Base-by-base conservation (phyloP, 169 alveolate species). In the Fabrea salina region DNA sequence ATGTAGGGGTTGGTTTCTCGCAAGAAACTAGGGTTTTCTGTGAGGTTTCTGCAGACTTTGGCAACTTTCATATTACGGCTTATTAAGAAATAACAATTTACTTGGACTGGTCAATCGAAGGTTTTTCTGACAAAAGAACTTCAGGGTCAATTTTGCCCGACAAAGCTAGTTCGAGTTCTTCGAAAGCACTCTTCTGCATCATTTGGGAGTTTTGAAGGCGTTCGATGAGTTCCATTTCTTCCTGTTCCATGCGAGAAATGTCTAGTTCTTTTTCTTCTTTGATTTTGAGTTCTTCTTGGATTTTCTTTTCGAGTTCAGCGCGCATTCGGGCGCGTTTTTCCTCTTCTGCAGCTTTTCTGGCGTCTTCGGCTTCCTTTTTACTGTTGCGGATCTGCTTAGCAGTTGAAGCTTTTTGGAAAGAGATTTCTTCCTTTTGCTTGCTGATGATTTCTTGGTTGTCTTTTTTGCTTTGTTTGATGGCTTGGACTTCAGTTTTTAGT, bases 141-240 rank as follows among this genome's bases (percentile, higher is more conserved):
- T 44, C 53, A 11, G 11, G 53, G 11, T 16, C 53, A 44, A 44
- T 11, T 11, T 33, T 66, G 37, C 76, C 76, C 3, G 51, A n/a
- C 4, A 70, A 30, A 4, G 79, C 79, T 6, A 16, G 19, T 47
- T 70, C 79, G 11, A 70, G n/a, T 2, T 70, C 68, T 8, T 70
- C 79, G 49, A 47, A 70, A 19, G 70, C 79, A 27, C 67, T 47
- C 22, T 37, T 43, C 44, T 70, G 79, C 43, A 70, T 27, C 25
- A 70, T 22, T 44, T 70, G 66, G 6, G 79, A 22, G 30, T 70
- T 70, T 27, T 70, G 49, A 39, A 70, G 27, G 25, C 79, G 43
- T 30, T 70, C 27, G 30, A 70, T 70, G 30, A 70, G 79, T 50
- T 70, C 79, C 49, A 70, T 30, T 35, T 70, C 79, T 50, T 70